These are phyloP conservation scores for Ajuga chamaepitys DNA, from an alignment of 257 asterid genomes.

Conservation along the genomic window DNA sequence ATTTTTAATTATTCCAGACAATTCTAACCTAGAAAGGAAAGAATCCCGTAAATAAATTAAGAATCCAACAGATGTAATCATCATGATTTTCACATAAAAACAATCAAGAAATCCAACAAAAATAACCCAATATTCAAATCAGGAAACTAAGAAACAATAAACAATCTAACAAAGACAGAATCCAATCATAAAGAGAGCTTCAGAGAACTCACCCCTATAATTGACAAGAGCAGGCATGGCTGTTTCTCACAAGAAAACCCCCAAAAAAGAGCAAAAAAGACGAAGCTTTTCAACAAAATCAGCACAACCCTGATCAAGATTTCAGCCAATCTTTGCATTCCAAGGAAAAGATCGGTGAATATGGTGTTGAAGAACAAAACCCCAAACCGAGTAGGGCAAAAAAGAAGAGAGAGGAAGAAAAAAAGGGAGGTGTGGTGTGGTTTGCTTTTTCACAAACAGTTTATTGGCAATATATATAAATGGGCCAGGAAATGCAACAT, in stretches of 20 bases:
- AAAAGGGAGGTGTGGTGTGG: constrained; percentile 12
- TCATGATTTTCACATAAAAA: not conserved
- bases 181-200: not conserved
- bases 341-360: constrained; percentile 21
- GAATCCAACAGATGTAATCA: not conserved
- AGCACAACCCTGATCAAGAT: constrained; percentile 50
- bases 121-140: not conserved
- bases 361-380: constrained; percentile 25
- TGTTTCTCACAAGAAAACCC: constrained; percentile 45
- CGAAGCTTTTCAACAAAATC: constrained; percentile 35
- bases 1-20: not conserved
- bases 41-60: not conserved
- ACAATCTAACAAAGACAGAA: not conserved
- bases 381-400: constrained; percentile 58
- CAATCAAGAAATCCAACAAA: not conserved
- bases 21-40: not conserved
- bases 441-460: constrained; percentile 16
- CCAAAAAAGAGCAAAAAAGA: constrained; percentile 38
- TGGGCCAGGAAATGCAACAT: constrained; percentile 20
- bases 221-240: constrained; percentile 90
- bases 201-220: constrained; percentile 68
- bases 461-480: constrained; percentile 11
- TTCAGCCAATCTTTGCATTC: constrained; percentile 53
- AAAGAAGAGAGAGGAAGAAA: constrained; percentile 18
- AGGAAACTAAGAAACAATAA: not conserved